Conservation (phyloP, 2,329 filamentous ascomycete species). For the Aureobasidium musti region DNA sequence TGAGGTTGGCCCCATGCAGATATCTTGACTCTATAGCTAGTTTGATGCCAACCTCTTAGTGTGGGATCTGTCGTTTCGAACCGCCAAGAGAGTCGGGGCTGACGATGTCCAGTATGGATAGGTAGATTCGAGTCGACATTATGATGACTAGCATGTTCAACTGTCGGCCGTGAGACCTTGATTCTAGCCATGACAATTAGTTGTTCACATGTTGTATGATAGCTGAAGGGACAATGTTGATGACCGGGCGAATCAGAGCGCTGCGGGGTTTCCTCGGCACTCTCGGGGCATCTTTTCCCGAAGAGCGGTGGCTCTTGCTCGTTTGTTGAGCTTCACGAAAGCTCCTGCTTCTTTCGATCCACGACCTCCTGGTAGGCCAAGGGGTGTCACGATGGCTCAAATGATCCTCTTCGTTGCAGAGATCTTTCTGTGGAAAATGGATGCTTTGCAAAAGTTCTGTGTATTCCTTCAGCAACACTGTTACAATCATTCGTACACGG, state of each 20-base stretch:
- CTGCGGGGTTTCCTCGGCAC: background rate
- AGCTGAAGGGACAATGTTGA: background rate
- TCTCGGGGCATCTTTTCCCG: background rate
- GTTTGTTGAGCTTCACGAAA: no score
- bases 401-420: no score
- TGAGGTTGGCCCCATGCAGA: constrained; percentile 20
- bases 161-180: background rate
- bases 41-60: constrained; percentile 15
- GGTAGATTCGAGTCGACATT: background rate
- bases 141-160: constrained; percentile 11
- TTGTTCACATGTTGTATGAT: background rate
- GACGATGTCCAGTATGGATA: background rate
- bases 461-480: no score
- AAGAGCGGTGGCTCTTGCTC: background rate
- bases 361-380: no score
- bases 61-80: background rate
- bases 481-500: no score
- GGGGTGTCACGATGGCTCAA: no score
- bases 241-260: no score
- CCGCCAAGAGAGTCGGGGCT: constrained; percentile 29
- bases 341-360: no score
- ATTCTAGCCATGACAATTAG: background rate
- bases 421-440: no score
- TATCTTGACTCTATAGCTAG: constrained; percentile 24
- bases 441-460: no score